Evolutionary conservation across 306 rosid species (phyloP).

Genomic region (barrel medic (Medicago truncatula)): DNA sequence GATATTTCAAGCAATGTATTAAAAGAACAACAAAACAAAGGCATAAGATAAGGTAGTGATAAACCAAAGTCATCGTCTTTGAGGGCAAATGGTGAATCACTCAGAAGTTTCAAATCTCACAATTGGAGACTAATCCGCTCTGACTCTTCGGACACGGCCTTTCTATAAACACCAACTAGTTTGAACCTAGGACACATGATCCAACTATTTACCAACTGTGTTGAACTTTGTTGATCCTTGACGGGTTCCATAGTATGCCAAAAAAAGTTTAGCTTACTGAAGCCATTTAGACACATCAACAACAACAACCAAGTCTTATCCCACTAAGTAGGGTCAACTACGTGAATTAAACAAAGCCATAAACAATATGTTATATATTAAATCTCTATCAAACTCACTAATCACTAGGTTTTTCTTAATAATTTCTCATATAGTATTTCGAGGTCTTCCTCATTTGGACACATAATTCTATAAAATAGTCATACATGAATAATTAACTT

Average conservation of each 20-base stretch:
- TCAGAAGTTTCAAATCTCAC: neutral
- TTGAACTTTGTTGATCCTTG: neutral
- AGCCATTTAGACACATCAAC: neutral
- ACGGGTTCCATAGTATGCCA: neutral
- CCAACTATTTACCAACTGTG: neutral
- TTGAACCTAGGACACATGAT: neutral
- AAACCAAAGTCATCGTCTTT: neutral
- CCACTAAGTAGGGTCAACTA: neutral
- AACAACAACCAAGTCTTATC: neutral
- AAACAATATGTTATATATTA: neutral
- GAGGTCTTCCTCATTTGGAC: too few relatives aligned
- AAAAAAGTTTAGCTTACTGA: too few relatives aligned
- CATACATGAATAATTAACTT: too few relatives aligned
- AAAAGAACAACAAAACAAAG: neutral
- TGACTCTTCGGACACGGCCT: neutral
- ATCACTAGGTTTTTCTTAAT: neutral
- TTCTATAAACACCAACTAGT: neutral
- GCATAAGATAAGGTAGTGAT: neutral
- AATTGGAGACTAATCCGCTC: neutral
- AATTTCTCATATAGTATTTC: too few relatives aligned
- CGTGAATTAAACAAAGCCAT: neutral
- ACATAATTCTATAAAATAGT: too few relatives aligned
- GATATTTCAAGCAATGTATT: conserved; percentile 17
- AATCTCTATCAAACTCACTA: neutral
- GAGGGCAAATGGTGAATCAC: neutral